phyloP scores from a whole-genome alignment of 176 grass and related monocot genomes.

The Raddia guianensis region DNA sequence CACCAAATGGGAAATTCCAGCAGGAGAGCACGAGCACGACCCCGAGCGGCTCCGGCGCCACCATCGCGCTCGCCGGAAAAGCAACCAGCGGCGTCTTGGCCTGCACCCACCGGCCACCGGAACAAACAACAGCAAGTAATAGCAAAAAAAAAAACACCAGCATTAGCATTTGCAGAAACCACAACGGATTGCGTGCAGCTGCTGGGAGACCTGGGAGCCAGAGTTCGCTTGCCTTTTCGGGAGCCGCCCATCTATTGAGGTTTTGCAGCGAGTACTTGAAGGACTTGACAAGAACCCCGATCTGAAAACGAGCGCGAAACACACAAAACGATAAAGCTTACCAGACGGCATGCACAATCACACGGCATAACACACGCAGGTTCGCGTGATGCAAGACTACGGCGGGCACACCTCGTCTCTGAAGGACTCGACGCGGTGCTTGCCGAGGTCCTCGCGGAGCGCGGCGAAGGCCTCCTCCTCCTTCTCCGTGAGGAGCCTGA shows the following conservation, averaged over 20 bases:
- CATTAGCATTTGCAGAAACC: neutral
- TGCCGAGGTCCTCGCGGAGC: conserved; percentile 67
- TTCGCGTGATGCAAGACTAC: too few relatives aligned
- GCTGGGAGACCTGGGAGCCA: too few relatives aligned
- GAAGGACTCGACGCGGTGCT: conserved; percentile 64
- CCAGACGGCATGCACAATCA: neutral
- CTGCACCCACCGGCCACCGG: conserved; percentile 12
- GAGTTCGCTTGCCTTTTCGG: conserved; percentile 60
- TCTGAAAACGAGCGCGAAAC: conserved; percentile 31
- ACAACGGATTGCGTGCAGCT: neutral
- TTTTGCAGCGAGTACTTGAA: conserved; percentile 48
- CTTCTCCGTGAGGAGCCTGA: conserved; percentile 56
- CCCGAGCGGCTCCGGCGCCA: conserved; percentile 77
- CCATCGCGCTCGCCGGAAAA: conserved; percentile 64
- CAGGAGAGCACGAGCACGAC: conserved; percentile 76
- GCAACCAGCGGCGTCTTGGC: conserved; percentile 52
- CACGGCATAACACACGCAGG: too few relatives aligned
- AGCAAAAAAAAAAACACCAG: neutral
- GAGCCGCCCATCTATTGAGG: conserved; percentile 69
- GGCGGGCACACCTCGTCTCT: conserved; percentile 53
- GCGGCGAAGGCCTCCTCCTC: conserved; percentile 64
- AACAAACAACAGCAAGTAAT: neutral
- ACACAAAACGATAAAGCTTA: neutral
- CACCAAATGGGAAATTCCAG: conserved; percentile 82
- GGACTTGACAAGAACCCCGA: conserved; percentile 58